Conservation (phyloP, 345 rosid species). For the Gossypium arboreum region DNA sequence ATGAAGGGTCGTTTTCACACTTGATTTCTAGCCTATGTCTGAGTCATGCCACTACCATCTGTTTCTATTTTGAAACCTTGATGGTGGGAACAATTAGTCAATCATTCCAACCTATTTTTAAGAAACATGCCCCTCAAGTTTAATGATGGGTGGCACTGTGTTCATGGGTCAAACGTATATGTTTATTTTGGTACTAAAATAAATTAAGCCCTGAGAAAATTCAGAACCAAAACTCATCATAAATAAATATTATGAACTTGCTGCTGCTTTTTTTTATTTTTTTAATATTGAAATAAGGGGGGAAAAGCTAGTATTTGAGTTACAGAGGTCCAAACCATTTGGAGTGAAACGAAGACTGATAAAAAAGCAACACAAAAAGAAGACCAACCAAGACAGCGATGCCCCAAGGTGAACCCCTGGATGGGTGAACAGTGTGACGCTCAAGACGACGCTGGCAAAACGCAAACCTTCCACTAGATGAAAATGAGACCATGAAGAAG, state of each 20-base stretch:
- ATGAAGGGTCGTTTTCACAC: neutral
- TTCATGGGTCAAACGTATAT: no score
- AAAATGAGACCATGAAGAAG: slow-evolving; percentile 27
- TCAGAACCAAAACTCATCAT: no score
- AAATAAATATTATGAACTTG: no score
- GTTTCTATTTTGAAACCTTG: neutral
- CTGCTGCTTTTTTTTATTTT: no score
- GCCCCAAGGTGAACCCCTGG: slow-evolving; percentile 36
- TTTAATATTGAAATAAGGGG: no score
- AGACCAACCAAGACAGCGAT: slow-evolving; percentile 35
- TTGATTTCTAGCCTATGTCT: neutral
- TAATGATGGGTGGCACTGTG: no score
- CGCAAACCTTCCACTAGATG: slow-evolving; percentile 20
- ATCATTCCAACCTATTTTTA: slow-evolving; percentile 10
- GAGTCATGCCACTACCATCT: neutral
- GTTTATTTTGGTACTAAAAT: no score
- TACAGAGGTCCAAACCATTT: slow-evolving; percentile 42
- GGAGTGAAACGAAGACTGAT: slow-evolving; percentile 50
- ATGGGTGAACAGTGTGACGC: neutral
- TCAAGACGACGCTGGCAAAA: slow-evolving; percentile 11
- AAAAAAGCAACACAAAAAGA: slow-evolving; percentile 41
- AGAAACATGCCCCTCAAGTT: no score
- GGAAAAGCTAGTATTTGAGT: no score
- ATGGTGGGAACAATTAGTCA: neutral
- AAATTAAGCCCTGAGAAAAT: no score